Conservation (phyloP, 805 yeast genomes). For the Candida easanensis region DNA sequence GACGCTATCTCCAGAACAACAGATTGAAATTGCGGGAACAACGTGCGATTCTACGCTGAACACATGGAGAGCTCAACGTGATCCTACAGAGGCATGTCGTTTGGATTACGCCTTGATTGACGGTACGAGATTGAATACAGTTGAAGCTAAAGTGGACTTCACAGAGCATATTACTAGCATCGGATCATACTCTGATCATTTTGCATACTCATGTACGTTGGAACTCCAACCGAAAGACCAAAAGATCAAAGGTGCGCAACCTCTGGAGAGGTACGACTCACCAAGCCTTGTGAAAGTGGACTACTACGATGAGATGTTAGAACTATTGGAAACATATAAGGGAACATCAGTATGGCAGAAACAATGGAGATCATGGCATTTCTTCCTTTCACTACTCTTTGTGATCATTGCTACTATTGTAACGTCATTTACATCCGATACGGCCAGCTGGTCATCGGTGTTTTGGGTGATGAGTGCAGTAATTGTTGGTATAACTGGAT, state of each 20-base stretch:
- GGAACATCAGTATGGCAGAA: slow-evolving; percentile 59
- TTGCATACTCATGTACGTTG: slow-evolving; percentile 63
- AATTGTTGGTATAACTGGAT: slow-evolving; percentile 61
- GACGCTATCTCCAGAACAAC: slow-evolving; percentile 51
- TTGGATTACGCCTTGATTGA: slow-evolving; percentile 88
- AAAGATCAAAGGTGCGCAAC: slow-evolving; percentile 6
- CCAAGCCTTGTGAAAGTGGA: slow-evolving; percentile 2
- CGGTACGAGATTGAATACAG: slow-evolving; percentile 45
- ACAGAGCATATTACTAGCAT: slow-evolving; percentile 63
- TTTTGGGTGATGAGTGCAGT: slow-evolving; percentile 57
- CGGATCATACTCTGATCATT: slow-evolving; percentile 90
- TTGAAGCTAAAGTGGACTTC: slow-evolving; percentile 69
- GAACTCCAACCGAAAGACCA: slow-evolving; percentile 22
- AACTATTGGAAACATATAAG: slow-evolving; percentile 37
- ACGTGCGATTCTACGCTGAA: slow-evolving; percentile 88
- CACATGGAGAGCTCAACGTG: slow-evolving; percentile 64
- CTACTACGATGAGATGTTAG: slow-evolving; percentile 48
- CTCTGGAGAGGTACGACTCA: slow-evolving; percentile 6
- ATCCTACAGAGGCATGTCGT: slow-evolving; percentile 55
- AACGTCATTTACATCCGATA: slow-evolving; percentile 55
- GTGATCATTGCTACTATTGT: slow-evolving; percentile 53
- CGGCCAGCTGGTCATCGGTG: slow-evolving; percentile 62
- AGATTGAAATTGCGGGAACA: slow-evolving; percentile 70
- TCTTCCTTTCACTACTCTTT: slow-evolving; percentile 49
- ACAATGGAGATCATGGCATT: slow-evolving; percentile 63